Conservation (phyloP, 2,329 filamentous ascomycete genomes). For the Fusarium decemcellulare region DNA sequence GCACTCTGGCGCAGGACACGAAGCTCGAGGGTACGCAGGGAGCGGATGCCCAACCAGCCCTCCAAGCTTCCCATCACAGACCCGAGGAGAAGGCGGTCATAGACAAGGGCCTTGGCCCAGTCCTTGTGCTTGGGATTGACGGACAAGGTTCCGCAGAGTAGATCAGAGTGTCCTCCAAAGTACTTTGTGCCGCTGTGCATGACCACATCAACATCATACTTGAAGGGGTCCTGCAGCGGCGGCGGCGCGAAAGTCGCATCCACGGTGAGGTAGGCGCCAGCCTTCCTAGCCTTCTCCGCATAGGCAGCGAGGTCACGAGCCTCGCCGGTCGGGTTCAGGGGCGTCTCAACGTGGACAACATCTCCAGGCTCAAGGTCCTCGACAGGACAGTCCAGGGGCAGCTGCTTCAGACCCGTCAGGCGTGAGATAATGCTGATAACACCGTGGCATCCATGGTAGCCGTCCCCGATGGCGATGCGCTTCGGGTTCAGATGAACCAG, state of each 20-base stretch:
- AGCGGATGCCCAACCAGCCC: slow-evolving; percentile 91
- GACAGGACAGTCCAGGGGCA: slow-evolving; percentile 78
- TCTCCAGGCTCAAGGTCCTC: slow-evolving; percentile 82
- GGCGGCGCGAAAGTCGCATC: slow-evolving; percentile 96
- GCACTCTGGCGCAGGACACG: slow-evolving; percentile 83
- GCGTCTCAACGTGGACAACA: slow-evolving; percentile 92
- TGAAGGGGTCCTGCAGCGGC: slow-evolving; percentile 88
- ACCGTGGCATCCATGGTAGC: slow-evolving; percentile 95
- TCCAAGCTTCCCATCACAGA: slow-evolving; percentile 91
- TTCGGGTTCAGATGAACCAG: slow-evolving; percentile 88
- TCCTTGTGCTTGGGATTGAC: slow-evolving; percentile 67
- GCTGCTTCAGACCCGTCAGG: slow-evolving; percentile 80
- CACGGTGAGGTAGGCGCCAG: slow-evolving; percentile 84
- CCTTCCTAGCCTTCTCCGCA: slow-evolving; percentile 78
- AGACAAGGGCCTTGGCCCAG: slow-evolving; percentile 73
- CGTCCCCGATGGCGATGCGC: slow-evolving; percentile 84
- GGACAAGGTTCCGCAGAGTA: slow-evolving; percentile 88
- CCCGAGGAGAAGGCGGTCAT: slow-evolving; percentile 84
- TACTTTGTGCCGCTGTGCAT: slow-evolving; percentile 98
- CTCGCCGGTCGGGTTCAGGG: slow-evolving; percentile 90
- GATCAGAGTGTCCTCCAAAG: slow-evolving; percentile 93
- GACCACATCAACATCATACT: slow-evolving; percentile 84
- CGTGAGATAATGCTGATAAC: slow-evolving; percentile 82
- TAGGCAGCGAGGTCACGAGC: slow-evolving; percentile 81
- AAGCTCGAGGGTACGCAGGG: slow-evolving; percentile 87